Evolutionary conservation across 768 basidiomycete species (phyloP).

Genomic region (Mycena rosella): DNA sequence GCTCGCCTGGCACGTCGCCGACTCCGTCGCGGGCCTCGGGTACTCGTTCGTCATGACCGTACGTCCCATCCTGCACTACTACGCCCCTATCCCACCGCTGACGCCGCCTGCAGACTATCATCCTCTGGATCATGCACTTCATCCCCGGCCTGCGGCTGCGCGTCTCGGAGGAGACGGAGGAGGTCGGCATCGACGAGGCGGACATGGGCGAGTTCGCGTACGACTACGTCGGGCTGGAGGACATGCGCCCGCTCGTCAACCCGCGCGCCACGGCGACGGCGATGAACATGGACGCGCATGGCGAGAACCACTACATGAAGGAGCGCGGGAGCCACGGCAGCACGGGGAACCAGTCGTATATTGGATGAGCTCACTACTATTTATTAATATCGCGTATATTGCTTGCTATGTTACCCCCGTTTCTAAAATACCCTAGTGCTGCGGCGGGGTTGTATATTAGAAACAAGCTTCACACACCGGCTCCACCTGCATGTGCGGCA

Average conservation of each 20-base stretch:
- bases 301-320: constrained; percentile 36
- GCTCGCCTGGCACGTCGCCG: constrained; percentile 87
- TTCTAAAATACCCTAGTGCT: too few species aligned
- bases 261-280: constrained; percentile 24
- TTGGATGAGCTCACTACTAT: neutral
- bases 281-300: constrained; percentile 28
- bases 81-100: neutral
- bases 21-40: constrained; percentile 72
- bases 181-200: constrained; percentile 88
- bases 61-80: constrained; percentile 41
- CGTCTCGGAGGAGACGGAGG: constrained; percentile 72
- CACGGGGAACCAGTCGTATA: constrained; percentile 12
- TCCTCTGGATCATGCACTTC: constrained; percentile 90
- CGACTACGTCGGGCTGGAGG: constrained; percentile 86
- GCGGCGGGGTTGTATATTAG: too few species aligned
- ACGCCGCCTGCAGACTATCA: constrained; percentile 67
- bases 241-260: constrained; percentile 41
- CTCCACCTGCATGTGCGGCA: neutral
- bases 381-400: neutral
- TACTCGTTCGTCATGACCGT: constrained; percentile 87
- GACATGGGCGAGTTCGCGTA: constrained; percentile 94
- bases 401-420: neutral
- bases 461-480: too few species aligned
- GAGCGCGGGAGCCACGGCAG: constrained; percentile 30
- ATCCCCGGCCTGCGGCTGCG: constrained; percentile 86